Base-by-base conservation (phyloP, 2,329 filamentous ascomycete genomes). In the Lasiodiplodia sp. region DNA sequence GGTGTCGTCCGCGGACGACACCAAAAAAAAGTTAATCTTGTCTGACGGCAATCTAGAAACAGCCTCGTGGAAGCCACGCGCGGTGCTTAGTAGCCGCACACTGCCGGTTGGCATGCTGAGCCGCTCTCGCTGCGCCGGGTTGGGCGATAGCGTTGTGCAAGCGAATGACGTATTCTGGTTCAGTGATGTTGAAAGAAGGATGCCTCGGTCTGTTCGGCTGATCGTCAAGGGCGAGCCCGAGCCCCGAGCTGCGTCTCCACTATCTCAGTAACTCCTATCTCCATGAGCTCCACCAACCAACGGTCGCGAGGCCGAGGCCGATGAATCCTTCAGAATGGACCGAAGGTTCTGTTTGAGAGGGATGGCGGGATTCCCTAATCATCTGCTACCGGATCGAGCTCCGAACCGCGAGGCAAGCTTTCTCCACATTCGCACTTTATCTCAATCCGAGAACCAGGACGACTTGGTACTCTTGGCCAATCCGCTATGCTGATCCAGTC, bases 141-240 rank as follows among this genome's bases (percentile, higher is more conserved):
- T 10, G n/a, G 53, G 31, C 28, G 14, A 25, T 51, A 28, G 60
- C 60, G 47, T 52, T 52, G 60, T 40, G 28, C 28, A 14, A 64
- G n/a, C 12, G 28, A 21, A 64, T 64, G 60, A 64, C 60, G 60
- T 64, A 52, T 64, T 18, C 7, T 2, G 2, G 47, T 8, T 38
- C 44, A 47, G 25, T 25, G 60, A 64, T 23, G 60, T 38, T 52
- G 60, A 52, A 38, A 64, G 60, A 53, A 18, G 21, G 23, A n/a
- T n/a, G 25, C 14, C 37, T 62, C 57, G 57, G 57, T 6, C 38
- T 47, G n/a, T 31, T 47, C 40, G 57, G 57, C 12, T 38, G 31
- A 57, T 57, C 55, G 55, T 34, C n/a, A 38, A 21, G 49, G 23
- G 60, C 60, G 60, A 52, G 31, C 3, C 34, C 53, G 53, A 56